phyloP scores from a whole-genome alignment of 2,329 filamentous ascomycete genomes.

The Byssothecium circinans region DNA sequence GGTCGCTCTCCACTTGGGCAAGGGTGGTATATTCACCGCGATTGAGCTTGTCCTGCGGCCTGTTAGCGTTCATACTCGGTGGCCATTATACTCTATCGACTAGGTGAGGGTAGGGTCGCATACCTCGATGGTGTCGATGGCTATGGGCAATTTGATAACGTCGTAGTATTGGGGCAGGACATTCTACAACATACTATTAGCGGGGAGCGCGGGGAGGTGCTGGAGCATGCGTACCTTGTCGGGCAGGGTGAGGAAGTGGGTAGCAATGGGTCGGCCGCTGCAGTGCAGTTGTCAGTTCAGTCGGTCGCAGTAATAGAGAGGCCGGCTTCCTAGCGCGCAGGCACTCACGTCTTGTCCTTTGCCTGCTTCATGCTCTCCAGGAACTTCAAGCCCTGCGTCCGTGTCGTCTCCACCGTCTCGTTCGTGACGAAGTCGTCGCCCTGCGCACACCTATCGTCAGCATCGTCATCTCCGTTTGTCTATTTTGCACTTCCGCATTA shows the following conservation, averaged over 20 bases:
- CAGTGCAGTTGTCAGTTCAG: conserved; percentile 35
- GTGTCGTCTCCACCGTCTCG: conserved; percentile 68
- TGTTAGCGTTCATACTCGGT: conserved; percentile 17
- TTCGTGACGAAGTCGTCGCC: conserved; percentile 14
- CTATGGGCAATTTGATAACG: conserved; percentile 75
- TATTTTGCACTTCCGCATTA: not conserved
- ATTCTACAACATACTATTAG: conserved; percentile 45
- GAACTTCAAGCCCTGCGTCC: conserved; percentile 70
- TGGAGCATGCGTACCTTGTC: conserved; percentile 50
- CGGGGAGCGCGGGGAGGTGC: conserved; percentile 9
- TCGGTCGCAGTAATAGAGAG: not conserved
- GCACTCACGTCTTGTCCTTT: conserved; percentile 75
- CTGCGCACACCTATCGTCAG: conserved; percentile 31
- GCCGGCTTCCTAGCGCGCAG: conserved; percentile 1
- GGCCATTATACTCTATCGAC: not conserved
- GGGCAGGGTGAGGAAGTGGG: conserved; percentile 73
- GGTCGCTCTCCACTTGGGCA: conserved; percentile 76
- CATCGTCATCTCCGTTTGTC: conserved; percentile 2
- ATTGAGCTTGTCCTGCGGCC: conserved; percentile 62
- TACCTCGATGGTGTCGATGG: conserved; percentile 73
- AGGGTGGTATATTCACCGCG: conserved; percentile 69
- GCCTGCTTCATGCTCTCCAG: conserved; percentile 74
- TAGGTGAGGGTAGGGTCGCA: conserved; percentile 10
- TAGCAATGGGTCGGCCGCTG: conserved; percentile 70
- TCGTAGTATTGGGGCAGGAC: conserved; percentile 76